Evolutionary conservation across 345 rosid species (phyloP).

Genomic region (Erucastrum elatum): DNA sequence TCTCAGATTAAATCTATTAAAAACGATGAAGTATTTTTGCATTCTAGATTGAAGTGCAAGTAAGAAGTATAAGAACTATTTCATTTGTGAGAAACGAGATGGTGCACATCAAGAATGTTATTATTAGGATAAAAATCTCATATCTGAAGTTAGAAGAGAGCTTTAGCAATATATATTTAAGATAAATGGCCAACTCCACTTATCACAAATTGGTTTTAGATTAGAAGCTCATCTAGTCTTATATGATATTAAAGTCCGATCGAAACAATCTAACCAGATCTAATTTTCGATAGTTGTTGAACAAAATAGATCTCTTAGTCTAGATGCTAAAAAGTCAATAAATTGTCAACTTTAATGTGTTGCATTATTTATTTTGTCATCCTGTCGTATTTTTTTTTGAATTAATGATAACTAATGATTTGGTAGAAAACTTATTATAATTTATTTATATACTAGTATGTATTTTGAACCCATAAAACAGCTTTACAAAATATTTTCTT

Average conservation of each 20-base stretch:
- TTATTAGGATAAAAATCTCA: too few species aligned
- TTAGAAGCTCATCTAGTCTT: too few species aligned
- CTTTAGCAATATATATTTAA: too few species aligned
- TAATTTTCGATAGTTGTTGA: neutral
- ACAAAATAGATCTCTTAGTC: conserved; percentile 10
- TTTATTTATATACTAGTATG: neutral
- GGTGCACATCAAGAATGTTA: conserved; percentile 16
- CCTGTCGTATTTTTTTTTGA: neutral
- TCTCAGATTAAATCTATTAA: too few species aligned
- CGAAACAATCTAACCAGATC: too few species aligned
- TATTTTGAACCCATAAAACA: conserved; percentile 2
- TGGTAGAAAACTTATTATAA: neutral
- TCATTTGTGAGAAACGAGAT: conserved; percentile 24
- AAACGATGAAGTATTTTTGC: too few species aligned
- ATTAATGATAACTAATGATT: neutral
- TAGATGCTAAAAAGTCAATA: conserved; percentile 27
- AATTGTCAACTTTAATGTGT: conserved; percentile 13
- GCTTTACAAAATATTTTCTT: too few species aligned
- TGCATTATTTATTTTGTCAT: conserved; percentile 16
- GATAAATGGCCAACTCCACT: too few species aligned
- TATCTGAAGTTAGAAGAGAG: too few species aligned
- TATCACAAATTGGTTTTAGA: too few species aligned
- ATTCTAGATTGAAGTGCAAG: neutral
- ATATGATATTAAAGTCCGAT: too few species aligned
- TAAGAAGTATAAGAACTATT: conserved; percentile 11